phyloP scores from a whole-genome alignment of 2,329 filamentous ascomycete genomes.

The Xylaria sp. region DNA sequence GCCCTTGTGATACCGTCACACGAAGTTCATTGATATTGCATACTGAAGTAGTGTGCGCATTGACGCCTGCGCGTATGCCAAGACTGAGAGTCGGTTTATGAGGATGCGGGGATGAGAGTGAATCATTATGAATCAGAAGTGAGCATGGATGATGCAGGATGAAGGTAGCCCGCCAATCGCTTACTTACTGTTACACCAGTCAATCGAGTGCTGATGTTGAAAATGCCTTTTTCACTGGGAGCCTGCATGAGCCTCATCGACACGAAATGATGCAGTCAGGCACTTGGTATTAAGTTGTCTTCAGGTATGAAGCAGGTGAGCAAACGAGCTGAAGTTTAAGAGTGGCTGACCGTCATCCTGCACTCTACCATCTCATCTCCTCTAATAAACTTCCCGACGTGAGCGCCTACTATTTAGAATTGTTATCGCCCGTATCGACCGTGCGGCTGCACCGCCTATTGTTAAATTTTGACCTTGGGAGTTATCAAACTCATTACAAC shows the following conservation, averaged over 20 bases:
- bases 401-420: background rate
- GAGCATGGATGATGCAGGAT: too few species aligned
- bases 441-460: background rate
- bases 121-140: too few species aligned
- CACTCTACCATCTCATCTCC: background rate
- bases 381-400: background rate
- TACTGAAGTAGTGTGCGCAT: too few species aligned
- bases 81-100: too few species aligned
- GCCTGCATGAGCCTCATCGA: background rate
- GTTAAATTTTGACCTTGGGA: background rate
- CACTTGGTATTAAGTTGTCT: background rate
- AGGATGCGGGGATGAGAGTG: too few species aligned
- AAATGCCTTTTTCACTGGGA: too few species aligned
- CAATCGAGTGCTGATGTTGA: too few species aligned
- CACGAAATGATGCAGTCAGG: background rate
- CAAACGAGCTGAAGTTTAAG: background rate
- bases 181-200: too few species aligned
- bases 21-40: too few species aligned
- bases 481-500: background rate
- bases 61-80: too few species aligned
- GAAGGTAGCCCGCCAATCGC: too few species aligned
- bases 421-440: background rate
- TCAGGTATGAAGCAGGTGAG: background rate
- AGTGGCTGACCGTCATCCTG: background rate
- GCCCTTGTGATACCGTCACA: too few species aligned